phyloP scores from a whole-genome alignment of 176 grass and related monocot species.

The Oryza nivara region DNA sequence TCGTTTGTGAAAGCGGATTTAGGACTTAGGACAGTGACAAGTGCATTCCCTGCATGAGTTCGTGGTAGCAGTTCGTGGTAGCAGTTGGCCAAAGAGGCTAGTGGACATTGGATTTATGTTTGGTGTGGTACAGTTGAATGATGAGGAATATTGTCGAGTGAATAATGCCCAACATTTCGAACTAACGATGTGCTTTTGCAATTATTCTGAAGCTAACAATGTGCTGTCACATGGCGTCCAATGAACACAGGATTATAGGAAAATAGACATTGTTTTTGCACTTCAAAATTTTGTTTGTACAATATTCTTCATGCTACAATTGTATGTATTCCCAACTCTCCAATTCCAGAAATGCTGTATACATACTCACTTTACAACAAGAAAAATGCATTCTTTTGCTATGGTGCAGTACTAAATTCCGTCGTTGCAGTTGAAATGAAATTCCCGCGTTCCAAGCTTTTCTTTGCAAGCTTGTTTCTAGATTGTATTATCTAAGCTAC shows the following conservation, averaged over 20 bases:
- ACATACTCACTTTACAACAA: constrained; percentile 28
- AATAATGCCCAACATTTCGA: not conserved
- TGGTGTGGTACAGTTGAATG: not conserved
- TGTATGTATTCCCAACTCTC: constrained; percentile 1
- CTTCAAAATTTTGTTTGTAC: constrained; percentile 9
- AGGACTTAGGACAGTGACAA: not conserved
- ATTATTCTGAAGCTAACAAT: constrained; percentile 14
- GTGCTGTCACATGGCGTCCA: not conserved
- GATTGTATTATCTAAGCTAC: not conserved
- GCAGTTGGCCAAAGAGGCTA: not conserved
- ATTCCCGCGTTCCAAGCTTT: not conserved
- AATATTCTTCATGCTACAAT: constrained; percentile 8
- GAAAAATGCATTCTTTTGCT: not conserved
- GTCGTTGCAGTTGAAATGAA: not conserved
- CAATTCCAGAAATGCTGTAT: constrained; percentile 21
- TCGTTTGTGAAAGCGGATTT: constrained; percentile 29
- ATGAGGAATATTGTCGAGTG: constrained; percentile 19
- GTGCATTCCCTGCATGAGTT: not conserved
- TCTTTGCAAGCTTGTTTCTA: not conserved
- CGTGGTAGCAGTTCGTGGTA: not conserved
- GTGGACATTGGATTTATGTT: not conserved
- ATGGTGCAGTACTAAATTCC: not conserved
- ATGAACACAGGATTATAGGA: constrained; percentile 6
- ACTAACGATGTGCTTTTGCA: not conserved
- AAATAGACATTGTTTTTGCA: constrained; percentile 21